Conservation (phyloP, 805 yeast genomes). For the Candida peoriensis region DNA sequence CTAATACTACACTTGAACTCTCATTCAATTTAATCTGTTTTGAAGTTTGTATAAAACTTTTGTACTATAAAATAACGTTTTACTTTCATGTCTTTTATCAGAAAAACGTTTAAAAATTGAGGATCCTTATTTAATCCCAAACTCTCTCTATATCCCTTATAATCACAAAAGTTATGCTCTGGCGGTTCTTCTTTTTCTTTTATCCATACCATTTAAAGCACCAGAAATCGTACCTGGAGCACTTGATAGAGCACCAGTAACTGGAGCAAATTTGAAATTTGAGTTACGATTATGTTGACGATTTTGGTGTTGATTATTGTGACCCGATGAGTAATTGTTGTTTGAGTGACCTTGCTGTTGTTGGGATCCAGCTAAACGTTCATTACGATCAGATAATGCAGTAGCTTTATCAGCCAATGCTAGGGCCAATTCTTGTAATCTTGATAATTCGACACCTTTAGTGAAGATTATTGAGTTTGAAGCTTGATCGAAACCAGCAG, state of each 20-base stretch:
- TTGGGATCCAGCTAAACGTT: constrained; percentile 72
- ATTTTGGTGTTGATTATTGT: constrained; percentile 17
- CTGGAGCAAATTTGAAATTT: constrained; percentile 26
- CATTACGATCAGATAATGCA: constrained; percentile 78
- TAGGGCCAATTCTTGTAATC: constrained; percentile 82
- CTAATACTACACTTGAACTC: too few species aligned
- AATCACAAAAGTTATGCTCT: constrained; percentile 17
- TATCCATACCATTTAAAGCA: constrained; percentile 33
- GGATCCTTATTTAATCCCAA: neutral
- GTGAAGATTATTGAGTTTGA: constrained; percentile 61
- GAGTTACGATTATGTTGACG: constrained; percentile 26
- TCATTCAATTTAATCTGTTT: too few species aligned
- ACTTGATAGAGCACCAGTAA: constrained; percentile 29
- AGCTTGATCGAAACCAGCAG: constrained; percentile 68
- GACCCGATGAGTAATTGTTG: constrained; percentile 14
- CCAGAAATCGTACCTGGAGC: constrained; percentile 31
- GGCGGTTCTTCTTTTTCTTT: constrained; percentile 24
- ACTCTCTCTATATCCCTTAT: neutral
- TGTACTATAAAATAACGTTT: too few species aligned
- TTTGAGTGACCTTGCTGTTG: constrained; percentile 25
- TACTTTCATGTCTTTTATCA: too few species aligned
- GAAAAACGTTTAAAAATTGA: too few species aligned
- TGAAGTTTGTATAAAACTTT: too few species aligned
- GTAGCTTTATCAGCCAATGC: constrained; percentile 77
- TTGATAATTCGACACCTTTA: constrained; percentile 74